These are phyloP conservation scores for Vigna nakashimae DNA, from an alignment of 306 rosid species.

Conservation along the genomic window DNA sequence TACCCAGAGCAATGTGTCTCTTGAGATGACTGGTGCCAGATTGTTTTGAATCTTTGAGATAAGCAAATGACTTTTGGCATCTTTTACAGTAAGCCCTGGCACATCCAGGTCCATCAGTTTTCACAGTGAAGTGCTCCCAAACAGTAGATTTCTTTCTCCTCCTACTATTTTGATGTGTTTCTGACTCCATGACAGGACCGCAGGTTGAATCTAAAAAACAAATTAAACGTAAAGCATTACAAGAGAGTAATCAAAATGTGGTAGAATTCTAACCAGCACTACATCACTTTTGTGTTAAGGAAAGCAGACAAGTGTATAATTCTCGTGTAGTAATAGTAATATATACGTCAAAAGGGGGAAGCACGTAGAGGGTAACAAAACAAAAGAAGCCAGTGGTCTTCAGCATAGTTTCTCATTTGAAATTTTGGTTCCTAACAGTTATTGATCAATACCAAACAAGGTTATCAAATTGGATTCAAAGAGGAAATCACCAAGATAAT, in stretches of 20 bases:
- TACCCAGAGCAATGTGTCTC: slow-evolving; percentile 76
- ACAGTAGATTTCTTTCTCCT: slow-evolving; percentile 84
- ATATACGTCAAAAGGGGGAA: neutral
- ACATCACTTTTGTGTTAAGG: neutral
- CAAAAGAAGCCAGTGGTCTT: neutral
- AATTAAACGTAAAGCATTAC: slow-evolving; percentile 12
- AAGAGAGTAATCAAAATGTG: slow-evolving; percentile 5
- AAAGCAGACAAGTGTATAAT: slow-evolving; percentile 17
- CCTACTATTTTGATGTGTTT: slow-evolving; percentile 55
- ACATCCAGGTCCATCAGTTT: slow-evolving; percentile 62
- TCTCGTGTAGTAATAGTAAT: neutral
- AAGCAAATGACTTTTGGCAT: slow-evolving; percentile 81
- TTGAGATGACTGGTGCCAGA: slow-evolving; percentile 95
- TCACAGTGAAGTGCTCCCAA: slow-evolving; percentile 87
- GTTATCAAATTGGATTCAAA: neutral
- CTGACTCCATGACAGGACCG: slow-evolving; percentile 54
- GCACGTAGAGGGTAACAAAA: neutral
- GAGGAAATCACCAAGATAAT: neutral
- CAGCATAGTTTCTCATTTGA: neutral
- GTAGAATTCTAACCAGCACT: neutral
- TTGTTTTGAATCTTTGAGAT: slow-evolving; percentile 77
- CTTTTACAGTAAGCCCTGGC: slow-evolving; percentile 79
- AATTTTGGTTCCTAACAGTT: neutral
- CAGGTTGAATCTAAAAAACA: slow-evolving; percentile 43
- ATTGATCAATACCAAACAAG: neutral